Percentiles rank a stretch among this genome's conserved stretches.
Conservation (phyloP, 1,284 basidiomycete species). For the Cryptococcus wingfieldii region DNA sequence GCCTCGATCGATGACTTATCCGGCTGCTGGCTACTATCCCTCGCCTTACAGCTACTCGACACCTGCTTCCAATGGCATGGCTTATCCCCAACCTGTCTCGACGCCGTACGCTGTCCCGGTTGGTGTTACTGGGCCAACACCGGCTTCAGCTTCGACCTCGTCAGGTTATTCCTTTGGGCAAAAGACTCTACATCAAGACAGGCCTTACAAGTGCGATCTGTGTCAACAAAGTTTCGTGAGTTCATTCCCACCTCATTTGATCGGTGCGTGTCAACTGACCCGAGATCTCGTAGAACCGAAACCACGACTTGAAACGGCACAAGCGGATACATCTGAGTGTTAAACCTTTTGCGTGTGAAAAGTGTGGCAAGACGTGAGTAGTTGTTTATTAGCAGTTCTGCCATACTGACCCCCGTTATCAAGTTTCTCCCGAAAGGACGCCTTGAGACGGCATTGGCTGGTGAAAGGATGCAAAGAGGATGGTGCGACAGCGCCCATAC, state of each 20-base stretch:
- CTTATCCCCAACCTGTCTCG: slow-evolving; percentile 16
- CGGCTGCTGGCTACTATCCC: slow-evolving; percentile 20
- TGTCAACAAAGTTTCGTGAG: slow-evolving; percentile 49
- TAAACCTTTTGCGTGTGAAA: slow-evolving; percentile 50
- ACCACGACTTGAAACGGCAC: slow-evolving; percentile 51
- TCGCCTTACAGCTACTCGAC: slow-evolving; percentile 24
- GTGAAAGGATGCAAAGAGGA: slow-evolving; percentile 50
- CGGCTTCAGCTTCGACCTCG: slow-evolving; percentile 4
- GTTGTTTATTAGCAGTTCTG: not conserved
- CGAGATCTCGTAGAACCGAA: slow-evolving; percentile 42
- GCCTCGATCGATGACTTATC: slow-evolving; percentile 44
- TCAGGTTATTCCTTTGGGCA: slow-evolving; percentile 2
- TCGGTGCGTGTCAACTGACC: not conserved
- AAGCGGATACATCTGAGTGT: slow-evolving; percentile 50
- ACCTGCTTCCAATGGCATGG: slow-evolving; percentile 11
- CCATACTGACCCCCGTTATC: slow-evolving; percentile 6
- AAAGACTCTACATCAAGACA: slow-evolving; percentile 34
- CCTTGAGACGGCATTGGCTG: slow-evolving; percentile 50
- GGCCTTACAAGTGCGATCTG: slow-evolving; percentile 50
- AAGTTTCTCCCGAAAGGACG: slow-evolving; percentile 51
- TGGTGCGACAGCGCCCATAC: slow-evolving; percentile 41
- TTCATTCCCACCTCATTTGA: not conserved
- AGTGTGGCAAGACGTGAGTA: slow-evolving; percentile 48
- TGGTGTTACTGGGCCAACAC: not conserved
- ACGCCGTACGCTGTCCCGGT: slow-evolving; percentile 31